These are phyloP conservation scores for Carex scoparia DNA, from an alignment of 176 grass and related monocot species.

Conservation along the genomic window DNA sequence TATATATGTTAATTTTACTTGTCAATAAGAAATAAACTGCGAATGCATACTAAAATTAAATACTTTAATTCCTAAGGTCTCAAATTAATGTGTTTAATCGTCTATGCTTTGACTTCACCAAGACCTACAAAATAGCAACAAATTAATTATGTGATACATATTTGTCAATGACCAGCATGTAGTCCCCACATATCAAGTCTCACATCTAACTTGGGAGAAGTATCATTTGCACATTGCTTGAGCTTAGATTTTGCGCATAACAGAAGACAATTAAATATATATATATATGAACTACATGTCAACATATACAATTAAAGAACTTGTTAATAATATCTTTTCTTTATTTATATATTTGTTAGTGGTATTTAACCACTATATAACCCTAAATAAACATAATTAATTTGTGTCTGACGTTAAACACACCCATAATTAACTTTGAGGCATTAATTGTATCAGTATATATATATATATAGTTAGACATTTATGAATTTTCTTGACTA, in stretches of 20 bases:
- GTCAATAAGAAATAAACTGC: conserved; percentile 8
- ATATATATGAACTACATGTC: not conserved
- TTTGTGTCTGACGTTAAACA: not conserved
- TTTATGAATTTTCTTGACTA: too few relatives aligned
- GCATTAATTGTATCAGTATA: too few relatives aligned
- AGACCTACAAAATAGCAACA: not conserved
- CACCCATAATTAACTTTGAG: too few relatives aligned
- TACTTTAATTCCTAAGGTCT: not conserved
- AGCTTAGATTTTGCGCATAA: not conserved
- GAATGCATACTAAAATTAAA: not conserved
- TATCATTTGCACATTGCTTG: conserved; percentile 15
- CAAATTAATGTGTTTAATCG: too few relatives aligned
- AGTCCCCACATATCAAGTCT: not conserved
- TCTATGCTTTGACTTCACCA: not conserved
- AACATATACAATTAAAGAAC: not conserved
- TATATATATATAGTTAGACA: too few relatives aligned
- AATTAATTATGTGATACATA: not conserved
- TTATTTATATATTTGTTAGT: too few relatives aligned
- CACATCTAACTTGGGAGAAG: conserved; percentile 1
- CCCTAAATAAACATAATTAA: too few relatives aligned
- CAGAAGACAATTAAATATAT: not conserved
- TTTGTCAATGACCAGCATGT: not conserved
- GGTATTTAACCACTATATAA: too few relatives aligned
- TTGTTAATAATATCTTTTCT: too few relatives aligned
- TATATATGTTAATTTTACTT: not conserved